These are phyloP conservation scores for Mortierella alpina DNA, from an alignment of 192 early-diverging fungal species.

Conservation along the genomic window DNA sequence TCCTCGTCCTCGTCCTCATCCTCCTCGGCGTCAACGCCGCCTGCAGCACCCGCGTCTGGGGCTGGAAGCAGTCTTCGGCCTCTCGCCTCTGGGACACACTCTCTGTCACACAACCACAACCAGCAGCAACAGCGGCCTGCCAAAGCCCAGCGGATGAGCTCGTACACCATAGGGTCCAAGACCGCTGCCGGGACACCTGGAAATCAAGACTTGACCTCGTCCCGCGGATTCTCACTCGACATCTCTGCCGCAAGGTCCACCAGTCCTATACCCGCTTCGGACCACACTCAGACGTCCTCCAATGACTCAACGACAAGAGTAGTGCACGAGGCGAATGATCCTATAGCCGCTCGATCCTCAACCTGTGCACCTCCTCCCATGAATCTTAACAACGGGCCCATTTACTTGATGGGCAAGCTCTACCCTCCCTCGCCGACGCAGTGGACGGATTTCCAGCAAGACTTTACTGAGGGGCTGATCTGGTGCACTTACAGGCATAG, in stretches of 20 bases:
- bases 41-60: not conserved
- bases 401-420: slow-evolving; percentile 45
- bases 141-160: slow-evolving; percentile 32
- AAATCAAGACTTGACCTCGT: not conserved
- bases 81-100: slow-evolving; percentile 36
- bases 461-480: slow-evolving; percentile 79
- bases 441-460: slow-evolving; percentile 71
- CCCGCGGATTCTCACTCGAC: slow-evolving; percentile 17
- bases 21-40: slow-evolving; percentile 10
- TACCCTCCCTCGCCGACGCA: slow-evolving; percentile 46
- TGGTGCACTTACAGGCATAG: slow-evolving; percentile 95
- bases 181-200: not conserved
- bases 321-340: slow-evolving; percentile 25
- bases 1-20: slow-evolving; percentile 9
- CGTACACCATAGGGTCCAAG: slow-evolving; percentile 32
- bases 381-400: slow-evolving; percentile 22
- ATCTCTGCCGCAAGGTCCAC: not conserved
- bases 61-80: not conserved
- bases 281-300: not conserved
- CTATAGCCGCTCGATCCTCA: slow-evolving; percentile 20
- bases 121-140: slow-evolving; percentile 23
- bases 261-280: not conserved
- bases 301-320: slow-evolving; percentile 6
- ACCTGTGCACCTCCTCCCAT: slow-evolving; percentile 25
- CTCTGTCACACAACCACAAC: slow-evolving; percentile 17